These are phyloP conservation scores for Suhomyces maxii DNA, from an alignment of 1,139 yeast genomes.

Conservation along the genomic window DNA sequence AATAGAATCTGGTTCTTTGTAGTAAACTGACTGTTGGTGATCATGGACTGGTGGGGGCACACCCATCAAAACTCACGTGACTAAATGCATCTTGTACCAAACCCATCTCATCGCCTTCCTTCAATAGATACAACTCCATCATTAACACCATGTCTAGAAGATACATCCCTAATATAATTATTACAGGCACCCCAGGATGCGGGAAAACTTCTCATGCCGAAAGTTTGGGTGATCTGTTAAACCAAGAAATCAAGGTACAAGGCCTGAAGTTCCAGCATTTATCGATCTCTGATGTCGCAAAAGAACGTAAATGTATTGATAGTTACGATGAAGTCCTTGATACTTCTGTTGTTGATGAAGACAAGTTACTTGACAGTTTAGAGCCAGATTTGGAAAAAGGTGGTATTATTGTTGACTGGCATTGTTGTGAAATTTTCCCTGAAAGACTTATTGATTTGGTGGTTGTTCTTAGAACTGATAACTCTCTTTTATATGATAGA, in stretches of 20 bases:
- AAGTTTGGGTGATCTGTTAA: conserved; percentile 52
- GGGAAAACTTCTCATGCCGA: conserved; percentile 90
- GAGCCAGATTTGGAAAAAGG: conserved; percentile 81
- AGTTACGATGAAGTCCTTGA: conserved; percentile 86
- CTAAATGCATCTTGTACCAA: background rate
- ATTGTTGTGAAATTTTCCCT: conserved; percentile 93
- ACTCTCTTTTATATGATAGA: conserved; percentile 70
- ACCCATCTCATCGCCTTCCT: background rate
- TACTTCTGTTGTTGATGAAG: conserved; percentile 90
- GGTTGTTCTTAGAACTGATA: conserved; percentile 81
- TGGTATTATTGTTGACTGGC: conserved; percentile 94
- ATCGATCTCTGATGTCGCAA: conserved; percentile 80
- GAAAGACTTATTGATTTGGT: conserved; percentile 90
- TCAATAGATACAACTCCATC: background rate
- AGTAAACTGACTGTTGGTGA: background rate
- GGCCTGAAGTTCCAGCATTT: conserved; percentile 52
- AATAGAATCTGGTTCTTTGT: background rate
- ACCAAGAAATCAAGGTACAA: conserved; percentile 23
- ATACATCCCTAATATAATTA: conserved; percentile 71
- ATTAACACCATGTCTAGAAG: conserved; percentile 36
- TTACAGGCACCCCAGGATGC: conserved; percentile 98
- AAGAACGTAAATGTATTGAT: conserved; percentile 71
- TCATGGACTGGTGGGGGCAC: background rate
- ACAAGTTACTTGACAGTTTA: conserved; percentile 74
- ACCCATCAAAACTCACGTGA: background rate